Base-by-base conservation (phyloP, 139 green algal species). In the Chlorokybus atmophyticus region DNA sequence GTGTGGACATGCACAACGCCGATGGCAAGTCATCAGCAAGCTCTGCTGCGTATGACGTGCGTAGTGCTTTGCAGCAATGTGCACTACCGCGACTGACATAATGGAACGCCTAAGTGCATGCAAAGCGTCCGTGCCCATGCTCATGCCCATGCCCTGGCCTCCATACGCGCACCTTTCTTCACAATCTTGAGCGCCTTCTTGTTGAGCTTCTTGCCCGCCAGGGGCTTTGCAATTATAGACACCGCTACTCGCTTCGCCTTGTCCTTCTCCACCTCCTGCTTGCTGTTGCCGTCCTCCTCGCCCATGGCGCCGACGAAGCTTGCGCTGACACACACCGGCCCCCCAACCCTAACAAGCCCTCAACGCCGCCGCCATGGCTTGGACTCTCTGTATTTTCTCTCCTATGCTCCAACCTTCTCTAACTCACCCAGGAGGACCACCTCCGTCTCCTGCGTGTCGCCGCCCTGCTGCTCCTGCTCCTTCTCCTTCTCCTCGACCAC, bases 181-280 rank as follows among this genome's bases (percentile, higher is more conserved):
- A 72, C 60, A 21, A 72, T n/a, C 50, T 74, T 74, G 19, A 73
- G 41, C 2, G 79, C 77, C 67, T 92, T 93, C 59, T 95, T 96
- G 49, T 61, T 75, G 5, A 96, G 76, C 70, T 96, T 95, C 29
- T 93, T 83, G 39, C 92, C 81, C 26, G 86, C 88, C 26, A 96
- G 69, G 0, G 88, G 88, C 58, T 90, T 89, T 2, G 88, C 88
- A 28, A 96, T 93, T n/a, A 77, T 24, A 4, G 55, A 71, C 17
- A 86, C 3, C 1, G 6, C 24, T 4, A 66, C 14, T 25, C 19
- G 30, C 41, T 40, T 68, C 14, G 35, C 21, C 4, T 57, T 21
- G 29, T 67, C 54, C 54, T 67, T 66, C 54, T 54, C 54, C 59
- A 66, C 48, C 23, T 31, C 27, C 48, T 55, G n/a, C n/a, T n/a